phyloP scores from a whole-genome alignment of 1,284 basidiomycete genomes.

The Irpex sp. region DNA sequence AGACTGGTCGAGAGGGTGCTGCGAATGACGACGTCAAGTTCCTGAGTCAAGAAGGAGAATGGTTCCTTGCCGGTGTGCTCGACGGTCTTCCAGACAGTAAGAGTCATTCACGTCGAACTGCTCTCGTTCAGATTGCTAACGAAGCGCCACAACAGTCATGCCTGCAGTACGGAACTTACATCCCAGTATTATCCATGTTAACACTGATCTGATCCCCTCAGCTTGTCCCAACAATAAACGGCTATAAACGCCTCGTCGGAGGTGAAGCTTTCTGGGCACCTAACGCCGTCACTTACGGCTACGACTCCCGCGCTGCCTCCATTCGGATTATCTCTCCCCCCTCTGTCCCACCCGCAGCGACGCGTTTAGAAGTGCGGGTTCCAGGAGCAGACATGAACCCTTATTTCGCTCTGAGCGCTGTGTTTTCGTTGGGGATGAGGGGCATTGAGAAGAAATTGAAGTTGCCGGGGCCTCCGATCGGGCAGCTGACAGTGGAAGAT shows the following conservation, averaged over 20 bases:
- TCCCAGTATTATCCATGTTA: background rate
- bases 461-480: slow-evolving; percentile 73
- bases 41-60: slow-evolving; percentile 83
- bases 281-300: slow-evolving; percentile 90
- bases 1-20: slow-evolving; percentile 63
- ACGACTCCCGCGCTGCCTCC: slow-evolving; percentile 90
- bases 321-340: slow-evolving; percentile 91
- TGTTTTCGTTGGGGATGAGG: slow-evolving; percentile 83
- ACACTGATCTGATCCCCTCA: slow-evolving; percentile 22
- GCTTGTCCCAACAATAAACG: slow-evolving; percentile 93
- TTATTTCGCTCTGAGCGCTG: slow-evolving; percentile 82
- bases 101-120: slow-evolving; percentile 16
- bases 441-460: slow-evolving; percentile 79
- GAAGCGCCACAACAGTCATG: slow-evolving; percentile 24
- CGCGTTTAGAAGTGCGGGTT: slow-evolving; percentile 89
- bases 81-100: slow-evolving; percentile 86
- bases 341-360: slow-evolving; percentile 74
- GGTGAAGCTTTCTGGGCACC: slow-evolving; percentile 96
- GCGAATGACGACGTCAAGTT: slow-evolving; percentile 79
- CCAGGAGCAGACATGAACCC: slow-evolving; percentile 97
- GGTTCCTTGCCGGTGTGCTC: slow-evolving; percentile 89
- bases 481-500: slow-evolving; percentile 53
- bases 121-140: slow-evolving; percentile 35
- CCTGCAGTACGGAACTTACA: background rate
- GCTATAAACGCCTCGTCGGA: slow-evolving; percentile 97